These are phyloP conservation scores for Chlorella vulgaris DNA, from an alignment of 139 green algal species.

Conservation along the genomic window DNA sequence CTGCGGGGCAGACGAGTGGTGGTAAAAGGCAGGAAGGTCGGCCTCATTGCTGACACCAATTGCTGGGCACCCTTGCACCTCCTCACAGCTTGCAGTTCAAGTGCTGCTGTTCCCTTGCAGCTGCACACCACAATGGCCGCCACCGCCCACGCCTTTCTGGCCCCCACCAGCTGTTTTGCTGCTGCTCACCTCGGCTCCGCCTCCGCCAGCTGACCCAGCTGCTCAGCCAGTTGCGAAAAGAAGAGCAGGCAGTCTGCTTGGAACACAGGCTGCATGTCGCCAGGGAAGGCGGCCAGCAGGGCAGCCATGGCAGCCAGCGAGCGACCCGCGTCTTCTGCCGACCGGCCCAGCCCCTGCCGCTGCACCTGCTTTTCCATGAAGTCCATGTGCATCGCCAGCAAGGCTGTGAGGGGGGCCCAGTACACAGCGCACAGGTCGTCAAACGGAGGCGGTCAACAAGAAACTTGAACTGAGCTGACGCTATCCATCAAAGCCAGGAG, in stretches of 20 bases:
- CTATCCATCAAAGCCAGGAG: too few relatives aligned
- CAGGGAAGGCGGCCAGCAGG: conserved; percentile 47
- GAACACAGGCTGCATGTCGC: conserved; percentile 41
- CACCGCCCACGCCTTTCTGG: neutral
- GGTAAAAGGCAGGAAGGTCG: neutral
- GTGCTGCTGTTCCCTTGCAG: too few relatives aligned
- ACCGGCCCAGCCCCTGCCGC: conserved; percentile 2
- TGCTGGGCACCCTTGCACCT: too few relatives aligned
- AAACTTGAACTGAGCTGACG: too few relatives aligned
- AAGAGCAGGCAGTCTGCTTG: conserved; percentile 40
- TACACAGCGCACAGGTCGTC: too few relatives aligned
- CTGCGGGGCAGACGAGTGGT: neutral
- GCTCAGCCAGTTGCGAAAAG: conserved; percentile 22
- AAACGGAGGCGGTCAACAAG: too few relatives aligned
- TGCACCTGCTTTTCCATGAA: neutral
- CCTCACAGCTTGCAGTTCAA: too few relatives aligned
- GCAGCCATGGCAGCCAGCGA: conserved; percentile 32
- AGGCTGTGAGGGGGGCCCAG: neutral
- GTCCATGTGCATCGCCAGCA: conserved; percentile 40
- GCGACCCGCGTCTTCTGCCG: conserved; percentile 39
- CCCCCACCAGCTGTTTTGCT: neutral
- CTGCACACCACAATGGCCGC: neutral
- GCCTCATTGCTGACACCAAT: too few relatives aligned
- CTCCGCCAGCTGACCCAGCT: conserved; percentile 8
- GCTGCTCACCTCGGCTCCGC: neutral